phyloP scores from a whole-genome alignment of 2,329 filamentous ascomycete species.

The Juglanconis sp. region DNA sequence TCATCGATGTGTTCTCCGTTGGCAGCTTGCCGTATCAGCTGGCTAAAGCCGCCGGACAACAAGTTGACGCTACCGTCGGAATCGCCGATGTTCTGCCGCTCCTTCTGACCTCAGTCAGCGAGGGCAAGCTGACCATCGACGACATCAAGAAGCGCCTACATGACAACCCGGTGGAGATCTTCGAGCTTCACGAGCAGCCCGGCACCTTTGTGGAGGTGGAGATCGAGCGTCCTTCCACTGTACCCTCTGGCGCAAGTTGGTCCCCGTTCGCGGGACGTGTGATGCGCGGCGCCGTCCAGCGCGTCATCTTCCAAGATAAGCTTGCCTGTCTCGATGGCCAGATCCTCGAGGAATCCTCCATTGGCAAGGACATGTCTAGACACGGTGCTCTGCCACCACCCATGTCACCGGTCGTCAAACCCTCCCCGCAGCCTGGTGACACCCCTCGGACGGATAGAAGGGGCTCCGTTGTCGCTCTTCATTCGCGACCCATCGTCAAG shows the following conservation, averaged over 20 bases:
- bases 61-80: slow-evolving; percentile 59
- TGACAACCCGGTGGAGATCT: slow-evolving; percentile 76
- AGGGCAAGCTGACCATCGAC: slow-evolving; percentile 70
- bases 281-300: slow-evolving; percentile 68
- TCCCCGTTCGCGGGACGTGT: slow-evolving; percentile 69
- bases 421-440: slow-evolving; percentile 31
- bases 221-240: slow-evolving; percentile 66
- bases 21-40: slow-evolving; percentile 77
- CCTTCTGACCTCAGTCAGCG: slow-evolving; percentile 70
- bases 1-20: slow-evolving; percentile 76
- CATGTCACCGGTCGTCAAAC: slow-evolving; percentile 57
- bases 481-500: slow-evolving; percentile 30
- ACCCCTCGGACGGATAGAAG: slow-evolving; percentile 28
- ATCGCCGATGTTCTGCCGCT: slow-evolving; percentile 73
- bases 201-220: slow-evolving; percentile 72
- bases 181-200: slow-evolving; percentile 77
- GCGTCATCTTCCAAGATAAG: slow-evolving; percentile 71
- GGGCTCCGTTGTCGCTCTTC: slow-evolving; percentile 30
- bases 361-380: slow-evolving; percentile 73
- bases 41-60: slow-evolving; percentile 51
- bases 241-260: slow-evolving; percentile 53
- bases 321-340: slow-evolving; percentile 74
- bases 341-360: slow-evolving; percentile 50
- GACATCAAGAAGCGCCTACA: slow-evolving; percentile 70
- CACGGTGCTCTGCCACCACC: slow-evolving; percentile 52